Percentiles rank a stretch among this genome's conserved stretches.
Conservation (phyloP, 2,329 filamentous ascomycete species). For the Alternaria consortialis region DNA sequence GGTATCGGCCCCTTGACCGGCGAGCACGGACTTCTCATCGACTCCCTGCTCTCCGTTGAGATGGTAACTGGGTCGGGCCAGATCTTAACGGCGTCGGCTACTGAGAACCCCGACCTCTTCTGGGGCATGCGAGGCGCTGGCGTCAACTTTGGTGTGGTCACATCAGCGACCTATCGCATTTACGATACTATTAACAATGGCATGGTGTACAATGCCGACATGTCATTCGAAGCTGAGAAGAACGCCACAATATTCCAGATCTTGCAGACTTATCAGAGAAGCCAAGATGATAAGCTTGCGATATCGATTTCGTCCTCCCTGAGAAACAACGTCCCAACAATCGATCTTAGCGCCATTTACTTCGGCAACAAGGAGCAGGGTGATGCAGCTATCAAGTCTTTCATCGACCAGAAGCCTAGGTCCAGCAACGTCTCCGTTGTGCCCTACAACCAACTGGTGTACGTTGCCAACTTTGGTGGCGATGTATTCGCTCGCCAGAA, state of each 20-base stretch:
- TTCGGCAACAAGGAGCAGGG: constrained; percentile 6
- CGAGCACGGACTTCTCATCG: constrained; percentile 42
- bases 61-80: constrained; percentile 42
- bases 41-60: constrained; percentile 18
- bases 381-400: neutral
- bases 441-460: constrained; percentile 4
- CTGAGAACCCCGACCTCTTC: constrained; percentile 47
- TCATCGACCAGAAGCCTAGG: constrained; percentile 1
- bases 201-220: constrained; percentile 15
- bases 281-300: constrained; percentile 1
- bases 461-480: constrained; percentile 5
- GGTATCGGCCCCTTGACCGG: constrained; percentile 64
- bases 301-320: neutral
- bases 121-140: constrained; percentile 50
- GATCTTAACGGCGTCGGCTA: constrained; percentile 38
- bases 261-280: neutral
- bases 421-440: constrained; percentile 3
- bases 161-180: constrained; percentile 12
- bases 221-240: neutral
- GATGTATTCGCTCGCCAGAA: constrained; percentile 3
- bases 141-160: constrained; percentile 47
- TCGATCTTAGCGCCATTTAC: constrained; percentile 6
- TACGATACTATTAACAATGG: constrained; percentile 31
- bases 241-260: constrained; percentile 6
- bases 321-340: neutral